A percentile compares a stretch with the other conserved stretches of the same genome.
phyloP scores from a whole-genome alignment of 306 rosid species.

The Inga leiocalycina region DNA sequence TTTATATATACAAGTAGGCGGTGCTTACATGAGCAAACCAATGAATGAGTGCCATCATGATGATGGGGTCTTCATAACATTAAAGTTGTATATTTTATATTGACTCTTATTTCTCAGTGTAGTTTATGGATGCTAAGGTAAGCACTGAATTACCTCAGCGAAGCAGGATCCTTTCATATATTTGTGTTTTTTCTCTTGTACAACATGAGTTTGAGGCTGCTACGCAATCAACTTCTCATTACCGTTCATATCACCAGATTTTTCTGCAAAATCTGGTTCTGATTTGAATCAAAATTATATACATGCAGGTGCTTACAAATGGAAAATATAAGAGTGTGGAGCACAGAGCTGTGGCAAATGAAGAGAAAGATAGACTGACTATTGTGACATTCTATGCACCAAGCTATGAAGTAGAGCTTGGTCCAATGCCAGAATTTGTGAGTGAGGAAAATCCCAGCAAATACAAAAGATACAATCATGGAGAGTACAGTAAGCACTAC shows the following conservation, averaged over 20 bases:
- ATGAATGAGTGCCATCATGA: not conserved
- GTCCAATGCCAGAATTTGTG: conserved; percentile 73
- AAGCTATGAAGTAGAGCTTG: conserved; percentile 85
- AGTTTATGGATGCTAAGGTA: not conserved
- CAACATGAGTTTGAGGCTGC: not conserved
- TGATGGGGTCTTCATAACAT: not conserved
- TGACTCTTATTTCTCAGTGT: not conserved
- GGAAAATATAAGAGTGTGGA: conserved; percentile 96
- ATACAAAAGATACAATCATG: conserved; percentile 83
- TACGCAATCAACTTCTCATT: not conserved
- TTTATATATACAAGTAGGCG: too few species aligned
- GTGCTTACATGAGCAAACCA: not conserved
- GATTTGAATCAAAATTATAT: not conserved
- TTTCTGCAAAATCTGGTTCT: conserved; percentile 15
- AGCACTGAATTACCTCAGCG: not conserved
- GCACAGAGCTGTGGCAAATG: conserved; percentile 90
- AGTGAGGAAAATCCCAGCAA: conserved; percentile 72
- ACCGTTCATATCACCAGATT: not conserved
- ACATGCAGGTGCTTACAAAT: conserved; percentile 83
- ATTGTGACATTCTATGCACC: conserved; percentile 95
- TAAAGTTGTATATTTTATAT: not conserved
- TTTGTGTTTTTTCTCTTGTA: not conserved
- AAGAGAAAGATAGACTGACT: conserved; percentile 72
- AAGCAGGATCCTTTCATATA: not conserved
- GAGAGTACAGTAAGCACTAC: conserved; percentile 88